Percentiles rank a stretch among this genome's conserved stretches.
Evolutionary conservation across 2,329 filamentous ascomycete species (phyloP).

Genomic region (Lasiodiplodia hormozganensis): DNA sequence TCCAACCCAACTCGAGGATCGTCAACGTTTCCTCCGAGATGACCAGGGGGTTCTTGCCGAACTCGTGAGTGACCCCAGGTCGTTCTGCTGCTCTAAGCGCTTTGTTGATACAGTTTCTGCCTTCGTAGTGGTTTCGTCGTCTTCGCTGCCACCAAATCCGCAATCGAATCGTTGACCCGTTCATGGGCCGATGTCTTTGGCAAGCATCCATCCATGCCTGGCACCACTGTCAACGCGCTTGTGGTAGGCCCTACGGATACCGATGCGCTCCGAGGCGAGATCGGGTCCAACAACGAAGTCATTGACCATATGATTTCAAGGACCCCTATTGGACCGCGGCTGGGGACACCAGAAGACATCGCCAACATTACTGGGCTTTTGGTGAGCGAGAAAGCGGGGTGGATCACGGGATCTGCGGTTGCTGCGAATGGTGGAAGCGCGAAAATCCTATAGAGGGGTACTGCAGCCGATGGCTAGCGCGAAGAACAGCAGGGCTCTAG

Average conservation of each 20-base stretch:
- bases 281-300: not conserved
- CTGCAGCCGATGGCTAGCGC: too few relatives aligned
- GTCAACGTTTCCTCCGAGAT: constrained; percentile 35
- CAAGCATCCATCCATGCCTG: constrained; percentile 30
- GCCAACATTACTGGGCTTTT: constrained; percentile 69
- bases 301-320: not conserved
- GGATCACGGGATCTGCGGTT: constrained; percentile 48
- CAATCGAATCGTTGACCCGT: constrained; percentile 35
- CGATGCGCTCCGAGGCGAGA: constrained; percentile 31
- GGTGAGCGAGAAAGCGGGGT: constrained; percentile 43
- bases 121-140: not conserved
- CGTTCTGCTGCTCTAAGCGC: not conserved
- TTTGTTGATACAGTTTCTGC: not conserved
- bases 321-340: constrained; percentile 35
- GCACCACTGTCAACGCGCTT: constrained; percentile 41
- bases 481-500: too few relatives aligned
- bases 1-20: constrained; percentile 34
- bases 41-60: constrained; percentile 30
- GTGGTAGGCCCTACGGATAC: constrained; percentile 41
- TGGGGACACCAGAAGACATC: constrained; percentile 58
- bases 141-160: constrained; percentile 33
- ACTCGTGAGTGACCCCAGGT: constrained; percentile 31
- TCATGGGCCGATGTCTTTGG: constrained; percentile 38
- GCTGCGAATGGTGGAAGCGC: constrained; percentile 41
- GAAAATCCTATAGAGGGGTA: too few relatives aligned